Base-by-base conservation (phyloP, 2,329 filamentous ascomycete genomes). In the Cladosporium colombiae region DNA sequence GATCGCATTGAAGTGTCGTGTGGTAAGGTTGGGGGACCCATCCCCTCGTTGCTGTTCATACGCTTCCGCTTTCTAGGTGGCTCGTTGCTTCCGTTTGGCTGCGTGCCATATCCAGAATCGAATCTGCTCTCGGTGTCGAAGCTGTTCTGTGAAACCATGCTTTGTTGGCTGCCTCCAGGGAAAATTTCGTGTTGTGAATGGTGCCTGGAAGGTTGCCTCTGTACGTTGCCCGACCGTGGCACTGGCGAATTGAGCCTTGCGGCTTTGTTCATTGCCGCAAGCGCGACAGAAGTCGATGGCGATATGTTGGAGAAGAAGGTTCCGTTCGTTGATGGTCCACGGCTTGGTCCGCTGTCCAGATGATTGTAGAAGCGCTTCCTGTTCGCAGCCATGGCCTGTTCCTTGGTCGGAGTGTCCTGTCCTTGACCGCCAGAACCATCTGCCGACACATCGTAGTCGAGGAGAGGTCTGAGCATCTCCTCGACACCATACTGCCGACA, bases 291-390 rank as follows among this genome's bases (percentile, higher is more conserved):
- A 1, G 95, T 93, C 1, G 93, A 96, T 69, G 88, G 91, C 4
- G 94, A 98, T 69, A 99, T 98, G 74, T 96, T 97, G 75, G 93
- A 93, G 82, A 99, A 98, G 76, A 97, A 97, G 1, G 95, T 97
- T 21, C 93, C 93, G 56, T 91, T 88, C 21, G 83, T 88, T 72
- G 69, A 67, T 5, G 72, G 70, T 14, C 68, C 55, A 10, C 71
- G 73, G 31, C 73, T 76, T 7, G 71, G 68, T 59, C 92, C 86
- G 58, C 67, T 66, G 25, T 84, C 87, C 86, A 57, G 87, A 49
- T 71, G 85, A 70, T 90, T 96, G 80, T 97, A 98, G 79, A 97
- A 88, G 70, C 94, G 88, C 78, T 99, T 98, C 71, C 95, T 84
- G 79, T 84, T 83, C 18, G 94, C 94, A 13, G 95, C 95, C 93